Evolutionary conservation across 1,284 basidiomycete species (phyloP).

Genomic region (Hemileia vastatrix): DNA sequence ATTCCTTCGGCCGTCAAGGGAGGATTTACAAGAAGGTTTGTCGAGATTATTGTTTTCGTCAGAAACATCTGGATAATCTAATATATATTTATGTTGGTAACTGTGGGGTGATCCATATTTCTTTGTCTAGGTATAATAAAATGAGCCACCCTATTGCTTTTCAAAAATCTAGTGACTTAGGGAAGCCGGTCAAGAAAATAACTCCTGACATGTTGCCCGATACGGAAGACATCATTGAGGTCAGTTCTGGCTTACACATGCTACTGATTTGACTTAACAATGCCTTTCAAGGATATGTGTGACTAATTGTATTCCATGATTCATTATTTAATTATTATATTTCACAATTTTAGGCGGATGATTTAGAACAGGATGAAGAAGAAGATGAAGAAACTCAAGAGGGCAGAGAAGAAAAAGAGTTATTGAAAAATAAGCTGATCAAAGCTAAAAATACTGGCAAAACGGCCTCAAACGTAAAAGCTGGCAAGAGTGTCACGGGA

Average conservation of each 20-base stretch:
- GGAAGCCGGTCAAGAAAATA: constrained; percentile 6
- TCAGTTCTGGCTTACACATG: neutral
- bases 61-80: neutral
- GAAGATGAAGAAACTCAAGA: constrained; percentile 29
- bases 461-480: too few relatives aligned
- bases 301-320: neutral
- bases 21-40: constrained; percentile 73
- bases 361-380: constrained; percentile 43
- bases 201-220: constrained; percentile 60
- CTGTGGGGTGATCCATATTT: neutral
- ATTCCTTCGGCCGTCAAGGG: constrained; percentile 72
- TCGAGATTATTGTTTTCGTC: neutral
- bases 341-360: constrained; percentile 2
- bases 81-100: constrained; percentile 1
- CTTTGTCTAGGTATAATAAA: constrained; percentile 47
- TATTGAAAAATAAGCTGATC: constrained; percentile 25
- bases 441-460: constrained; percentile 48
- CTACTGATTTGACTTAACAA: neutral
- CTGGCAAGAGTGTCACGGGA: too few relatives aligned
- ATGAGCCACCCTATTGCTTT: constrained; percentile 18
- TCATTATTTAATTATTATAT: neutral
- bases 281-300: neutral
- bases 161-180: constrained; percentile 3
- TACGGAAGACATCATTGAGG: constrained; percentile 72
- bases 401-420: constrained; percentile 4